Evolutionary conservation across 371 early-diverging fungal genomes (phyloP).

Genomic region (Mucor velutinosus): DNA sequence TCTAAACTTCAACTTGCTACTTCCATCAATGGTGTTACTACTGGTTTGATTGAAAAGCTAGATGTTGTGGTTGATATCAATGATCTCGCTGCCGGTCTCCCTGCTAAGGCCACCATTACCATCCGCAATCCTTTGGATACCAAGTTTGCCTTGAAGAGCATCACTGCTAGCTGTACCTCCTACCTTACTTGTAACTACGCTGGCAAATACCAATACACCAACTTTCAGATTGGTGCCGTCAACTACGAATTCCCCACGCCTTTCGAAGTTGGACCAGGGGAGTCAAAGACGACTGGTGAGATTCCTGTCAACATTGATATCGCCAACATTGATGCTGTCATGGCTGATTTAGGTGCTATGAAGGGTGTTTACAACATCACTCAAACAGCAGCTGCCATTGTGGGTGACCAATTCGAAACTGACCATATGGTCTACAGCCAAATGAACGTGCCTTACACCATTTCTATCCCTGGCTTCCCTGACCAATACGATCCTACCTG

Average conservation of each 20-base stretch:
- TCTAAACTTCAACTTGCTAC: constrained; percentile 39
- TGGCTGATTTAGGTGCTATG: constrained; percentile 8
- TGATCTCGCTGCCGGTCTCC: background rate
- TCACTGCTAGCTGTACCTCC: constrained; percentile 26
- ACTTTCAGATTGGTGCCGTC: constrained; percentile 21
- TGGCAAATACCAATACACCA: background rate
- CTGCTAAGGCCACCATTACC: constrained; percentile 31
- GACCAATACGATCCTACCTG: background rate
- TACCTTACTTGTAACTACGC: background rate
- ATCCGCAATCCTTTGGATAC: constrained; percentile 53
- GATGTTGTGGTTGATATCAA: constrained; percentile 11
- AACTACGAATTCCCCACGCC: constrained; percentile 20
- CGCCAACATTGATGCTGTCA: background rate
- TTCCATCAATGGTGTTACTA: constrained; percentile 37
- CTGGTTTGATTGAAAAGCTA: constrained; percentile 34
- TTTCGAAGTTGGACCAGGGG: constrained; percentile 19
- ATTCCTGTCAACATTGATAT: constrained; percentile 12
- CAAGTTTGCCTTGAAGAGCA: constrained; percentile 31
- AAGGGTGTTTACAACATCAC: constrained; percentile 14
- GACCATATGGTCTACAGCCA: constrained; percentile 33
- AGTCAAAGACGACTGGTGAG: background rate
- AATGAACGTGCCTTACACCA: constrained; percentile 22
- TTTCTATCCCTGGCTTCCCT: constrained; percentile 15
- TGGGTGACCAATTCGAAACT: constrained; percentile 28
- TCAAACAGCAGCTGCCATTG: constrained; percentile 27